Percentiles rank a stretch among this genome's conserved stretches.
phyloP scores from a whole-genome alignment of 148 eudicot genomes.

The Camellia granthamiana region DNA sequence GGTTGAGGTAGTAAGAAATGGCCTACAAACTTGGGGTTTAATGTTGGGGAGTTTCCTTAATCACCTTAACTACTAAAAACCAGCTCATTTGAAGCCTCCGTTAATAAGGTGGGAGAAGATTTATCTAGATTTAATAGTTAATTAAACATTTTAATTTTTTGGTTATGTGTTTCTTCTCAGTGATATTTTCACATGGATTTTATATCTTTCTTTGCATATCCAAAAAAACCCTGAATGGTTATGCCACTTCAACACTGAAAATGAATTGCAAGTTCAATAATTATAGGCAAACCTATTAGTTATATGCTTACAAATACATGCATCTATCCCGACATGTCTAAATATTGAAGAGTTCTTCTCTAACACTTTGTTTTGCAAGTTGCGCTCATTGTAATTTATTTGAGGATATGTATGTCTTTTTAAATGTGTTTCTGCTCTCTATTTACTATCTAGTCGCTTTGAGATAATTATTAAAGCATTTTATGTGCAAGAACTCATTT shows the following conservation, averaged over 20 bases:
- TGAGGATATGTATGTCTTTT: not conserved
- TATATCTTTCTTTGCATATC: not conserved
- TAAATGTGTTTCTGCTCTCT: not conserved
- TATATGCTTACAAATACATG: not conserved
- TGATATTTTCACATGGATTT: not conserved
- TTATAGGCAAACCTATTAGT: not conserved
- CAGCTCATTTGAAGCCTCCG: not conserved
- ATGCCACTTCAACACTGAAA: not conserved
- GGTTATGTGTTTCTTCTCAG: not conserved
- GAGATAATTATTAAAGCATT: not conserved
- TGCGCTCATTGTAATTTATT: not conserved
- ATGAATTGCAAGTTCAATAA: not conserved
- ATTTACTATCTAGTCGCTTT: not conserved
- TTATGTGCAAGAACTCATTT: conserved; percentile 10
- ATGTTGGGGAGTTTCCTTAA: not conserved
- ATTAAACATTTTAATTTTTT: not conserved
- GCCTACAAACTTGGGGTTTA: not conserved
- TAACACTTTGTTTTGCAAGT: not conserved
- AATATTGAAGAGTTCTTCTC: not conserved
- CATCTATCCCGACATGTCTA: not conserved
- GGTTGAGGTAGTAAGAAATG: not conserved
- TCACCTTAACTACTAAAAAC: not conserved
- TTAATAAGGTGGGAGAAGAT: not conserved
- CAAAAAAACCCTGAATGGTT: not conserved
- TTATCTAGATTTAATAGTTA: not conserved